A percentile compares a stretch with the other conserved stretches of the same genome.
These are phyloP conservation scores for Fusarium solani-melongenae DNA, from an alignment of 2,329 filamentous ascomycete genomes.

Conservation along the genomic window DNA sequence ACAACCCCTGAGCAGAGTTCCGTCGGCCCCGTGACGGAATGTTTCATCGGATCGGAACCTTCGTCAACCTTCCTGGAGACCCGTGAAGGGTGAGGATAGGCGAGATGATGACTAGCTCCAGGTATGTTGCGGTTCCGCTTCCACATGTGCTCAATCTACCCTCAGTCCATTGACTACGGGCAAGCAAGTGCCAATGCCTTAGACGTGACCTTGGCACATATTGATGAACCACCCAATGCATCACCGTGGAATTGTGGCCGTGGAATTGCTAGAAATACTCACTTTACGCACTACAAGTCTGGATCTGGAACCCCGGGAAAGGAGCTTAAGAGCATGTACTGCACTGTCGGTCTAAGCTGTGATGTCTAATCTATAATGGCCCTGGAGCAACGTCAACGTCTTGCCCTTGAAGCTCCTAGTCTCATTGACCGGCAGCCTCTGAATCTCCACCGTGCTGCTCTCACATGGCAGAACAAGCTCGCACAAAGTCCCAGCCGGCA, in stretches of 20 bases:
- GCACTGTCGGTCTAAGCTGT: background rate
- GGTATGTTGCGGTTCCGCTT: background rate
- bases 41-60: background rate
- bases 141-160: background rate
- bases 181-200: background rate
- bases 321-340: background rate
- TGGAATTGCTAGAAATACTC: background rate
- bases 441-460: slow-evolving; percentile 22
- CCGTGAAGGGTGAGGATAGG: background rate
- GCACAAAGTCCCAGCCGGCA: slow-evolving; percentile 34
- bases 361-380: slow-evolving; percentile 34
- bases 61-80: background rate
- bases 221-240: too few relatives aligned
- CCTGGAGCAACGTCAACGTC: slow-evolving; percentile 26
- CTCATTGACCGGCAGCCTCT: slow-evolving; percentile 7
- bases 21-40: background rate
- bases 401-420: slow-evolving; percentile 7
- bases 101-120: background rate
- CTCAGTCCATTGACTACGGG: background rate
- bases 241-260: too few relatives aligned
- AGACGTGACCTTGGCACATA: background rate
- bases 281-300: background rate
- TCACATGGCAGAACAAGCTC: slow-evolving; percentile 34
- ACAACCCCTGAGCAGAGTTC: background rate
- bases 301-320: background rate